phyloP scores from a whole-genome alignment of 1,284 basidiomycete species.

The Ustilago trichophora region DNA sequence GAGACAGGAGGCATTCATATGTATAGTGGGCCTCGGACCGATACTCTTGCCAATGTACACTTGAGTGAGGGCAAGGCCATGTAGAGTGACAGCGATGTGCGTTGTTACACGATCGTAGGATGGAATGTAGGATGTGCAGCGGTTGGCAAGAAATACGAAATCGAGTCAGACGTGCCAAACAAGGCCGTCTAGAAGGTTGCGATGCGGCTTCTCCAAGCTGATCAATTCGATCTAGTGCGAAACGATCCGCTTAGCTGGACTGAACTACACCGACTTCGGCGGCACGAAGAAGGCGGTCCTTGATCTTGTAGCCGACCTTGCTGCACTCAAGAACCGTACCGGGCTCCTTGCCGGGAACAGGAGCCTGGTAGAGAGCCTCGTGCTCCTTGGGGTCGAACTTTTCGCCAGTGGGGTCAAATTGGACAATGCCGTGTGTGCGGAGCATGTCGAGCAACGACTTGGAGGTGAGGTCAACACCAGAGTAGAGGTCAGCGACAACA shows the following conservation, averaged over 20 bases:
- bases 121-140: too few relatives aligned
- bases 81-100: too few relatives aligned
- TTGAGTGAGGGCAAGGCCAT: too few relatives aligned
- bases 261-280: slow-evolving; percentile 94
- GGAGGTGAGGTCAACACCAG: slow-evolving; percentile 91
- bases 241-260: slow-evolving; percentile 14
- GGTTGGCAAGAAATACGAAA: too few relatives aligned
- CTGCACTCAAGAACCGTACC: slow-evolving; percentile 91
- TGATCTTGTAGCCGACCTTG: slow-evolving; percentile 77
- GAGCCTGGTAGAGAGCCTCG: slow-evolving; percentile 93
- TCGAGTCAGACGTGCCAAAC: too few relatives aligned
- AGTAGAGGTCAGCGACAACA: slow-evolving; percentile 69
- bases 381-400: slow-evolving; percentile 93
- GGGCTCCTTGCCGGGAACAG: slow-evolving; percentile 83
- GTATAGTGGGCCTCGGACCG: too few relatives aligned
- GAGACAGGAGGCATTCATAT: not conserved
- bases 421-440: slow-evolving; percentile 87
- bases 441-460: slow-evolving; percentile 88
- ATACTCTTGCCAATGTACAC: too few relatives aligned
- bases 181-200: too few relatives aligned
- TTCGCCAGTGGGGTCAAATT: slow-evolving; percentile 90
- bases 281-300: slow-evolving; percentile 79
- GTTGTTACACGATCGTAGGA: too few relatives aligned
- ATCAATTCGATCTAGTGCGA: not conserved
- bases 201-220: too few relatives aligned